Base-by-base conservation (phyloP, 768 basidiomycete species). In the Phanerochaete carnosa region DNA sequence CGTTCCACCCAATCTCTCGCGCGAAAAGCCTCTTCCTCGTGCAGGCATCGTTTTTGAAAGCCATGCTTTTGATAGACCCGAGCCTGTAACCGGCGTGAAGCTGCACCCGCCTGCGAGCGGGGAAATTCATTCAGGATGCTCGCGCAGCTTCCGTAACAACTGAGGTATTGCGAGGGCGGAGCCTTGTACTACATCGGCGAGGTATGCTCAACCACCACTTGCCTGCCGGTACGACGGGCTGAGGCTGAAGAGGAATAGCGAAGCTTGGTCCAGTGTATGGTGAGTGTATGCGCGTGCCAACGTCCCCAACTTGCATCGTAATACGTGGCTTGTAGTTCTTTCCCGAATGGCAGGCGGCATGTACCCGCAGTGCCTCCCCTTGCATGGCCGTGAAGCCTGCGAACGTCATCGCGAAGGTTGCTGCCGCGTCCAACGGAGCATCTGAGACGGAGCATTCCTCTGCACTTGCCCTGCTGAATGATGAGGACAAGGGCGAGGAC, bases 181-280 rank as follows among this genome's bases (percentile, higher is more conserved):
- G 43, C 63, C 6, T 25, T 65, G 45, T 49, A 54, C 30, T 54
- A 33, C 51, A 28, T 65, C 7, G 43, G 12, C 3, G 50, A 61
- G 28, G 46, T 12, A 37, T 65, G 11, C 45, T 63, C 39, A 61
- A 65, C 52, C 63, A 58, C 23, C 59, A 63, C 45, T 57, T 56
- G 9, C 26, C 12, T n/a, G 55, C 55, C 4, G 45, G 26, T 13
- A 65, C 64, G 28, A 65, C 62, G 1, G 64, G 64, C 4, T 22
- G 11, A 12, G 12, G 16, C 26, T 63, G 45, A 61, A 65, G 47
- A 33, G 7, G 22, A 51, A 33, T 16, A 37, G 43, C 13, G 57
- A 45, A 29, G 32, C 23, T 25, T 63, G 32, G 26, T 63, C 8
- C 59, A 58, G 23, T 65, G 64, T 56, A 63, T 63, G 64, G 64